phyloP scores from a whole-genome alignment of 208 protist genomes.

The Wallacemonas sp. region DNA sequence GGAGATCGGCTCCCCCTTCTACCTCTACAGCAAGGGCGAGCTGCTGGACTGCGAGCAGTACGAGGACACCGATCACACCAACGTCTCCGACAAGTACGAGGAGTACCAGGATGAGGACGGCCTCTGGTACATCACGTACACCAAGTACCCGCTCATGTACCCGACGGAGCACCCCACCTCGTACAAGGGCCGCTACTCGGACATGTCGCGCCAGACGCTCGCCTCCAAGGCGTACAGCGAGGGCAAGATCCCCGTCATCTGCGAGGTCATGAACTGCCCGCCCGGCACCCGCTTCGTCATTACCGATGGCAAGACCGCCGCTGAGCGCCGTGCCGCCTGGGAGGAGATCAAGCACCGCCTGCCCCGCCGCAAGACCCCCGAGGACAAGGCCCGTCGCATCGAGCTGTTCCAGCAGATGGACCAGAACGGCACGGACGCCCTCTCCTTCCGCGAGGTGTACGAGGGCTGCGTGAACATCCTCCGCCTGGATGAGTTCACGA shows the following conservation, averaged over 20 bases:
- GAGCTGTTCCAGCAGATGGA: conserved; percentile 53
- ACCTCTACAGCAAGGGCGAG: conserved; percentile 3
- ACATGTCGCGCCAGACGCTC: neutral
- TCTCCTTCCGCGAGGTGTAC: conserved; percentile 42
- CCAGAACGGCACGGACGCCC: conserved; percentile 41
- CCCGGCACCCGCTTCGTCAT: conserved; percentile 5
- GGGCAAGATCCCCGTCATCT: neutral
- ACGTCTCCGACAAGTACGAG: conserved; percentile 7
- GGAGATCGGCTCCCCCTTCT: conserved; percentile 7
- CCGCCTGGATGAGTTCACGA: conserved; percentile 31
- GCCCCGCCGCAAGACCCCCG: neutral
- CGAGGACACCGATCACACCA: neutral
- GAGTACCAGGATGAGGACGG: conserved; percentile 8
- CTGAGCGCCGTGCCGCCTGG: neutral
- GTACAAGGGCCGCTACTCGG: conserved; percentile 4
- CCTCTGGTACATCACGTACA: conserved; percentile 11
- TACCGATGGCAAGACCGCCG: neutral
- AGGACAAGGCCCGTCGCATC: conserved; percentile 23
- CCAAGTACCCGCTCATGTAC: conserved; percentile 2
- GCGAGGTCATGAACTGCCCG: conserved; percentile 10
- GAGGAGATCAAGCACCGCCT: conserved; percentile 1
- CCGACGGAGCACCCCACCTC: neutral
- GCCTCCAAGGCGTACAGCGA: neutral
- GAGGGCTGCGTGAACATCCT: conserved; percentile 24
- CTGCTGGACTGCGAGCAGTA: conserved; percentile 1